Conservation (phyloP, 202 grass and related monocot genomes). For the Eragrostis tef region DNA sequence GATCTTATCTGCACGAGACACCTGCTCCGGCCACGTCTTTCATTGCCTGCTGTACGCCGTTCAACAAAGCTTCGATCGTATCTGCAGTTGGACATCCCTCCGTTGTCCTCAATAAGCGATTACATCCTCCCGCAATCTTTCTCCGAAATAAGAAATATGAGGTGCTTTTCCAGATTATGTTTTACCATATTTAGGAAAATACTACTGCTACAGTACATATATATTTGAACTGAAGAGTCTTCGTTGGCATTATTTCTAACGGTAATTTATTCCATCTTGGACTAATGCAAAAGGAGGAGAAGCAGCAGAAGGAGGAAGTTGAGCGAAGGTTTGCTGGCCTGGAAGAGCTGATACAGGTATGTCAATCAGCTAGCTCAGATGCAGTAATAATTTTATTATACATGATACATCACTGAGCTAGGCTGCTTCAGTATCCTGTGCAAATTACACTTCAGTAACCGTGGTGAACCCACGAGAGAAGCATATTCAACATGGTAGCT, state of each 20-base stretch:
- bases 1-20: too few relatives aligned
- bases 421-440: background rate
- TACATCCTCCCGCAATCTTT: slow-evolving; percentile 41
- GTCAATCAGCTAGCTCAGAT: slow-evolving; percentile 54
- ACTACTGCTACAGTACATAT: too few relatives aligned
- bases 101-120: slow-evolving; percentile 47
- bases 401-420: background rate
- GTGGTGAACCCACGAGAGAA: too few relatives aligned
- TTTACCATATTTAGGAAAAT: background rate
- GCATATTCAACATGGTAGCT: too few relatives aligned
- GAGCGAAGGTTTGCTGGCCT: slow-evolving; percentile 53
- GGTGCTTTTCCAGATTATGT: slow-evolving; percentile 38
- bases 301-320: slow-evolving; percentile 51
- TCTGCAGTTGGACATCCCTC: slow-evolving; percentile 36
- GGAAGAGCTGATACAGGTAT: slow-evolving; percentile 64
- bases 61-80: slow-evolving; percentile 42
- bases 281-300: slow-evolving; percentile 23
- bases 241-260: background rate
- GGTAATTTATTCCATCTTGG: slow-evolving; percentile 25
- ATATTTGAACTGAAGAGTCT: too few relatives aligned
- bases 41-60: slow-evolving; percentile 19
- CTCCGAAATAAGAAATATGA: slow-evolving; percentile 43
- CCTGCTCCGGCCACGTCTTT: background rate
- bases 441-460: too few relatives aligned
- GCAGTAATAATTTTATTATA: slow-evolving; percentile 59